Evolutionary conservation across 805 yeast genomes (phyloP).

Genomic region (Kazachstania martiniae): DNA sequence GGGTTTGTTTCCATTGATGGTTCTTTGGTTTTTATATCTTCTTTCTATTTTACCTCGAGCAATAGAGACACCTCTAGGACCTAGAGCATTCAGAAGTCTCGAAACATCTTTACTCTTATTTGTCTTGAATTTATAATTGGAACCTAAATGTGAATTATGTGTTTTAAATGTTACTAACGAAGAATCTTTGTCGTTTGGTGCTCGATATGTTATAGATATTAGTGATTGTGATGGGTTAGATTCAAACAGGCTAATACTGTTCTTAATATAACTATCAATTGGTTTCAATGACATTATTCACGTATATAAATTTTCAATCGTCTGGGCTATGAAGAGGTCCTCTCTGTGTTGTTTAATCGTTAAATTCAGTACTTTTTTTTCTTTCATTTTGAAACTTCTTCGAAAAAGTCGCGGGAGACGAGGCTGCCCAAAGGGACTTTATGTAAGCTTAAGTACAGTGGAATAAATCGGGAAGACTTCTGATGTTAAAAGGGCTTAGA

Average conservation of each 20-base stretch:
- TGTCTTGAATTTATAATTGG: constrained; percentile 47
- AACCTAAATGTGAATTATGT: constrained; percentile 53
- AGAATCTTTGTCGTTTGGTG: constrained; percentile 11
- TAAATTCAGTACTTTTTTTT: too few relatives aligned
- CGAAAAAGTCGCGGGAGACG: too few relatives aligned
- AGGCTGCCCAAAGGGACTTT: too few relatives aligned
- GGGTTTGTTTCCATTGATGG: constrained; percentile 2
- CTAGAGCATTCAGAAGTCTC: constrained; percentile 59
- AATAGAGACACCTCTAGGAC: constrained; percentile 48
- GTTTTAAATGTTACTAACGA: constrained; percentile 39
- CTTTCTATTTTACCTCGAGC: constrained; percentile 18
- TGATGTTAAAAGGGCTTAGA: too few relatives aligned
- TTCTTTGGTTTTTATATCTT: constrained; percentile 3
- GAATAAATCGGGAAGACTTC: too few relatives aligned
- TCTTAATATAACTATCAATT: constrained; percentile 33
- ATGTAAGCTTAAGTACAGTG: too few relatives aligned
- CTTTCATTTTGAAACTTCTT: too few relatives aligned
- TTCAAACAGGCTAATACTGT: constrained; percentile 32
- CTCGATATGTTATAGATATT: constrained; percentile 29
- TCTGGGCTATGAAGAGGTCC: too few relatives aligned
- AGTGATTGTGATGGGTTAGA: constrained; percentile 32
- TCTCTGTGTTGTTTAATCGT: too few relatives aligned
- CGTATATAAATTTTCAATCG: too few relatives aligned
- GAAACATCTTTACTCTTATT: constrained; percentile 62
- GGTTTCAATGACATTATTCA: constrained; percentile 21